phyloP scores from a whole-genome alignment of 1,284 basidiomycete species.

The Boletus smithii region DNA sequence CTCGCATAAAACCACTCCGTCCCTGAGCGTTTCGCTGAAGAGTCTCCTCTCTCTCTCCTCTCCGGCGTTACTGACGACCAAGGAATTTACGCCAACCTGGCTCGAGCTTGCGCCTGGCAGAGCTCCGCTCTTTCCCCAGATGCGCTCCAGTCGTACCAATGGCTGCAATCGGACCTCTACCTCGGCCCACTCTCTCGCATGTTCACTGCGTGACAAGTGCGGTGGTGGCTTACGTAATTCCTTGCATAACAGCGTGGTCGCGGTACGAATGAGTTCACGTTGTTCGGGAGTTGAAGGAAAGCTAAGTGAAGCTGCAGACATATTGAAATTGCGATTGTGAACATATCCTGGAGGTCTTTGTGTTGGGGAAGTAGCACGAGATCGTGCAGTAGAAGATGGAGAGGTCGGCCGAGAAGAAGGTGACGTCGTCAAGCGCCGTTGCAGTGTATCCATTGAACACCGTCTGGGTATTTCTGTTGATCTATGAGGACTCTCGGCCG shows the following conservation, averaged over 20 bases:
- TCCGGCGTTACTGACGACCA: conserved; percentile 47
- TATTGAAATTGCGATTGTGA: conserved; percentile 51
- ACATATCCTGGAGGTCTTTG: conserved; percentile 44
- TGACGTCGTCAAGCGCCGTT: conserved; percentile 32
- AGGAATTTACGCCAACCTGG: conserved; percentile 38
- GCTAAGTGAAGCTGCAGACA: conserved; percentile 52
- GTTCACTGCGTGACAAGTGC: conserved; percentile 47
- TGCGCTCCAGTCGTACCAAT: conserved; percentile 63
- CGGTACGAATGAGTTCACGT: conserved; percentile 61
- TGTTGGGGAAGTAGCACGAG: conserved; percentile 38
- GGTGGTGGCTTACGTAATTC: conserved; percentile 58
- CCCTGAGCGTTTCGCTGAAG: conserved; percentile 72
- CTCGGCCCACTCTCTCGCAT: conserved; percentile 61
- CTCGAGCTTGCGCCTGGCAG: conserved; percentile 40
- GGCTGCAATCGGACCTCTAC: conserved; percentile 64
- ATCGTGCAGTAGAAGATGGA: conserved; percentile 22
- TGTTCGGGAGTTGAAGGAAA: conserved; percentile 48
- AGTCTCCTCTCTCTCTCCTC: conserved; percentile 71
- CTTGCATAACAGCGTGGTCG: conserved; percentile 59
- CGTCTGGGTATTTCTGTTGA: conserved; percentile 28
- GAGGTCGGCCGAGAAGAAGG: conserved; percentile 35
- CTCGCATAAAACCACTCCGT: conserved; percentile 88
- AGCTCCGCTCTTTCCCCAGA: conserved; percentile 59
- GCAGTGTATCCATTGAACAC: conserved; percentile 32
- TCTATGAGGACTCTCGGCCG: conserved; percentile 33